Conservation (phyloP, 495 filamentous ascomycete genomes). For the Cudoniella acicularis region DNA sequence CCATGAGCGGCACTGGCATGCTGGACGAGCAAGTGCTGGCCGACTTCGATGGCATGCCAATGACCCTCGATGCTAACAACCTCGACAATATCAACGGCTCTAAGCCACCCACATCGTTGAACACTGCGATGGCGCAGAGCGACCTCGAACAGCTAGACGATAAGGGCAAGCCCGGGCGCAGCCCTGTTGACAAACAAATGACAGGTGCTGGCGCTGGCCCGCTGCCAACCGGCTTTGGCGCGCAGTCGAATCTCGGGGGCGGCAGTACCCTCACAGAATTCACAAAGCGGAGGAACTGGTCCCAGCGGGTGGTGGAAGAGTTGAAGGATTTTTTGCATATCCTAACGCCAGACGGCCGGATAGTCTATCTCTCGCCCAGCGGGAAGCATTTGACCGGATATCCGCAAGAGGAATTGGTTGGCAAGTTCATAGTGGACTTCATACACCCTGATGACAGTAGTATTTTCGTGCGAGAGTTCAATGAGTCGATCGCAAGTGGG, state of each 20-base stretch:
- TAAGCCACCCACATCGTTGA: constrained; percentile 10
- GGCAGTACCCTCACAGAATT: constrained; percentile 74
- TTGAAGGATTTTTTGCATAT: constrained; percentile 87
- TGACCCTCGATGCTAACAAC: constrained; percentile 16
- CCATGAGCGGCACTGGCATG: constrained; percentile 38
- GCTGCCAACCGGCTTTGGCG: constrained; percentile 50
- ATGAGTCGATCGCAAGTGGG: constrained; percentile 82
- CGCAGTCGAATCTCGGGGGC: constrained; percentile 41
- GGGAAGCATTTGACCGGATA: constrained; percentile 76
- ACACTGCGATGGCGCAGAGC: constrained; percentile 5
- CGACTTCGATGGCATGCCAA: constrained; percentile 28
- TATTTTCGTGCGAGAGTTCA: constrained; percentile 83
- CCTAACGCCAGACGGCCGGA: constrained; percentile 75
- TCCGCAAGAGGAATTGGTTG: constrained; percentile 62
- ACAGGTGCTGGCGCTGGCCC: constrained; percentile 52
- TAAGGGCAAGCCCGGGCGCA: constrained; percentile 1
- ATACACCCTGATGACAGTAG: constrained; percentile 86
- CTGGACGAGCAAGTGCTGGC: constrained; percentile 27
- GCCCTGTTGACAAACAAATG: constrained; percentile 25
- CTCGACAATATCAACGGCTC: constrained; percentile 6
- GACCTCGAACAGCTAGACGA: constrained; percentile 12
- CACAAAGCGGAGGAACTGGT: constrained; percentile 85
- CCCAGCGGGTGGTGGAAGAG: constrained; percentile 82
- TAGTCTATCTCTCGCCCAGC: constrained; percentile 82
- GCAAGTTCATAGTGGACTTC: constrained; percentile 69